Conservation (phyloP, 495 filamentous ascomycete genomes). For the Tuber aestivum region DNA sequence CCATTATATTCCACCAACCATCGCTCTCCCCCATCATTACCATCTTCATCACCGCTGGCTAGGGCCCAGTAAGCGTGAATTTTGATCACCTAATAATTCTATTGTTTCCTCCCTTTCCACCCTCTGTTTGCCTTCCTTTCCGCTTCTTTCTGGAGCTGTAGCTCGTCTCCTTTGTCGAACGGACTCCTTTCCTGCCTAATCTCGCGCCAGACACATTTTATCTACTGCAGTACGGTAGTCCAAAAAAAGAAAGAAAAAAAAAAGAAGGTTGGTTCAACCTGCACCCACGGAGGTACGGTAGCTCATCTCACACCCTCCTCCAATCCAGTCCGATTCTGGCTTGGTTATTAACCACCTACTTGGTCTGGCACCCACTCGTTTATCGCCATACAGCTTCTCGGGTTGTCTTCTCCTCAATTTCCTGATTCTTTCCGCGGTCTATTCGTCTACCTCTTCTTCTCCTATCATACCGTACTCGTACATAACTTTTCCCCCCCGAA, state of each 20-base stretch:
- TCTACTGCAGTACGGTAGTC: background rate
- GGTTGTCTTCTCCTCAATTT: background rate
- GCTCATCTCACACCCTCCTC: background rate
- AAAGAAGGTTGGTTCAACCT: background rate
- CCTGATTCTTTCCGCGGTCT: background rate
- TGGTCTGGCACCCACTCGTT: slow-evolving; percentile 30
- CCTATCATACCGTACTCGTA: background rate
- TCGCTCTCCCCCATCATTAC: background rate
- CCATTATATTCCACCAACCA: background rate
- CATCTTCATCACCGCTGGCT: background rate
- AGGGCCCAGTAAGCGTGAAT: background rate
- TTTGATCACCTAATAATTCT: slow-evolving; percentile 3
- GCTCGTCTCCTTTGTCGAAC: background rate
- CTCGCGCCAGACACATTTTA: background rate
- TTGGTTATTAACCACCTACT: slow-evolving; percentile 26
- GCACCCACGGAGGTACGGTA: background rate
- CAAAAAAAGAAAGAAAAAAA: background rate
- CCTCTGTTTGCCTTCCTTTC: background rate
- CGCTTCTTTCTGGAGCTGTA: background rate
- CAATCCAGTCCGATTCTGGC: slow-evolving; percentile 24
- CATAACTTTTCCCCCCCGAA: background rate
- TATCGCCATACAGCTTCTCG: slow-evolving; percentile 19
- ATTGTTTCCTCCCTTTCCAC: background rate
- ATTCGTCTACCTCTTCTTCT: background rate
- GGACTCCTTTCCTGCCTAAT: background rate